Evolutionary conservation across 2,329 filamentous ascomycete genomes (phyloP), one percentile per base, ranked within the genome.

Genomic region (Colletotrichum orbiculare): DNA sequence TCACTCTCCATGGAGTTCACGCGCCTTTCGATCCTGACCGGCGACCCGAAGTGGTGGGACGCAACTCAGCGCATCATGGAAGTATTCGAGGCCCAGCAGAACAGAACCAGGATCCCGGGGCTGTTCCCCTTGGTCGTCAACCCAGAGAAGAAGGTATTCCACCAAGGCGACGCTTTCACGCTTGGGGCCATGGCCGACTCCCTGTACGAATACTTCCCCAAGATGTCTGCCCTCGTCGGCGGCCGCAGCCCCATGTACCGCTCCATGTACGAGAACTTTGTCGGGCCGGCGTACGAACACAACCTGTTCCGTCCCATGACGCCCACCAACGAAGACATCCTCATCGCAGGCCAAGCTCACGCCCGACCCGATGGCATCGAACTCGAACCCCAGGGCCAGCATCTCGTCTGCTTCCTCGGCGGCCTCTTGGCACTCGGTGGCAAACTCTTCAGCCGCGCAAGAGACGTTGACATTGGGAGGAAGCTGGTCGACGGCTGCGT

Each of bases 31-130:
- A 91, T 93, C 73, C 77, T 94, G 66, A 94, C 91, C 0, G 88
- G 87, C 33, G 84, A 93, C 64, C 77, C 85, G 60, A 91, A 88
- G 70, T 93, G 91, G 76, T 93, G 89, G 72, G 92, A 94, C 73
- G 92, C 91, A 1, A 85, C 93, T 60, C 89, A 90, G 62, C 85
- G 91, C 9, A 87, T 96, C 52, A 92, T 90, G 8, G 84, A 90
- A 62, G 85, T 89, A 25, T 82, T 96, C n/a, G 84, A 90, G 57
- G 79, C 82, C 43, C 85, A 86, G 56, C 92, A 96, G 76, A 87
- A 89, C 71, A 76, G 82, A 5, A 94, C 92, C 0, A 81, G 79
- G n/a, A 75, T 95, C 6, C 92, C 92, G 0, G 92, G 93, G 3
- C 84, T 96, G 81, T 96, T 90, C 90, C 91, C 91, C 1, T 82